Evolutionary conservation across 352 stramenopile species (phyloP), one percentile per base, ranked within the genome.

Genomic region (Globisporangium acanthophoron): DNA sequence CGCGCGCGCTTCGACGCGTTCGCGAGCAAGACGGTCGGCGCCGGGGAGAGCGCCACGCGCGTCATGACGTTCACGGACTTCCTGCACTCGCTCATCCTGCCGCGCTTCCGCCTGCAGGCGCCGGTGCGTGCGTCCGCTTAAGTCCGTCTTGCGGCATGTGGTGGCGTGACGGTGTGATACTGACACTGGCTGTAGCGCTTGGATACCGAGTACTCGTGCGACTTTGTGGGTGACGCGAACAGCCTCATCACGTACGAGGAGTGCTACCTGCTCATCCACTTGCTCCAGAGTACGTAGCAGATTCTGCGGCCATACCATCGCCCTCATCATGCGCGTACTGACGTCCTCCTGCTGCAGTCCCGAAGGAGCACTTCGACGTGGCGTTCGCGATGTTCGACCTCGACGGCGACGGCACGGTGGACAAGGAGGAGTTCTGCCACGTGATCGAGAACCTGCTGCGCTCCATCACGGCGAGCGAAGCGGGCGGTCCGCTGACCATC

Each of bases 61-160:
- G 73, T 59, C 50, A 91, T 92, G 83, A 92, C 66, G n/a, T 90
- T 88, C 62, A 91, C 83, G 16, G 74, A 90, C 68, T 92, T 92
- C 56, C 50, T 92, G 50, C 79, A 90, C 58, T 88, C 83, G 52
- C 69, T 90, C 40, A 74, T 88, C 29, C 65, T 92, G 12, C 77
- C 79, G 15, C 80, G 81, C 59, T 91, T 91, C 66, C 80, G 80
- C 62, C 65, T 82, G 29, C 69, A 74, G 31, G 45, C 67, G 7
- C 80, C 80, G 35, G 80, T 53, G 27, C 64, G 46, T 24, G 41
- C 52, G 3, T 24, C 33, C 33, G 5, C 33, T 27, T 27, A 27
- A 27, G 24, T 27, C 24, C 1, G 24, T 27, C 24, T 27, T 27
- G 24, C 24, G 24, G 33, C 33, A 37, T 11, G 33, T 37, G 33